Evolutionary conservation across 345 rosid genomes (phyloP), one percentile per base, ranked within the genome.

Genomic region (Boechera stricta): DNA sequence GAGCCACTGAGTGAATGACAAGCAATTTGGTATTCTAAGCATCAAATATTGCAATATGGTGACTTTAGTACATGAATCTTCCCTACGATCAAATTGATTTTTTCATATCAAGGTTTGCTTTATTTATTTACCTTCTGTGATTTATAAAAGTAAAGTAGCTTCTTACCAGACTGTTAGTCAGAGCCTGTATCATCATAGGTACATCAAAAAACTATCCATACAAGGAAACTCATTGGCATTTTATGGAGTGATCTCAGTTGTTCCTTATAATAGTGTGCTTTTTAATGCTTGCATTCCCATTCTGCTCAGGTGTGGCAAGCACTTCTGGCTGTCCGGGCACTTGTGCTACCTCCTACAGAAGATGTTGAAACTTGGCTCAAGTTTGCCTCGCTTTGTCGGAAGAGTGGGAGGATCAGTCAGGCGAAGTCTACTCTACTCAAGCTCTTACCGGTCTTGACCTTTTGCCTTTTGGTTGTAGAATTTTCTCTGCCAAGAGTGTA

Each of bases 361-460:
- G 98, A 95, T 77, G 82, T 87, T 80, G 97, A 95, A 78, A 89
- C 86, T 18, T 95, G 98, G 99, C 93, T 95, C 68, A 92, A 89
- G 87, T 95, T 95, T 83, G 89, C 97, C 77, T 87, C 94, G 29
- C 97, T 92, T 64, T 95, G 99, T 82, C 89, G 91, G 47, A 82
- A 92, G 81, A 95, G 73, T 86, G 92, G 90, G 72, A 88, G 98
- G 75, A 88, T 92, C 77, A 91, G 94, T 80, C 99, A 92, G 85
- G 98, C 99, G 84, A 90, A 86, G 82, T 92, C 99, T 63, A 95
- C 98, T 63, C 84, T 95, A 74, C 82, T 92, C 69, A 91, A 91
- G 79, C 98, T 95, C 57, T 76, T 95, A 77, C 98, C 90, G 98
- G 99, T 89, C 33, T 72, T 24, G 59, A 35, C 52, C 74, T 58